Evolutionary conservation across 2,329 filamentous ascomycete species (phyloP).

Genomic region (Colletotrichum lentis): DNA sequence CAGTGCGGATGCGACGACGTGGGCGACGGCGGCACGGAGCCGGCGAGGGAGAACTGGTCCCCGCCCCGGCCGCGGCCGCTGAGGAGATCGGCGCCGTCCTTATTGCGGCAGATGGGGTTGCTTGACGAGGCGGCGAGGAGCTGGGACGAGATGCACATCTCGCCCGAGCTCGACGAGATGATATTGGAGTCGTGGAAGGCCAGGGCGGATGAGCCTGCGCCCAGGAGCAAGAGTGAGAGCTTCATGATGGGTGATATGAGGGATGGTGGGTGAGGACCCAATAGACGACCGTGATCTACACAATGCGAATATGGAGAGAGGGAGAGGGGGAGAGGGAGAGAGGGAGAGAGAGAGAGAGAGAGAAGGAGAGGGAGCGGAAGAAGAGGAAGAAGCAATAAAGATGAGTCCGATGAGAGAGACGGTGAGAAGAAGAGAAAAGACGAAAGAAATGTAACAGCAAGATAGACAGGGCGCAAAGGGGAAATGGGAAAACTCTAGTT

Average conservation of each 20-base stretch:
- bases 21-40: not conserved
- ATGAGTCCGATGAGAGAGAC: not conserved
- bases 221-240: slow-evolving; percentile 22
- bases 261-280: too few relatives aligned
- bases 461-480: not conserved
- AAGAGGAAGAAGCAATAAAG: not conserved
- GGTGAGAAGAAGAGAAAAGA: not conserved
- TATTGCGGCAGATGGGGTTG: slow-evolving; percentile 36
- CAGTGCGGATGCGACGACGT: slow-evolving; percentile 12
- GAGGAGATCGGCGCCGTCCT: slow-evolving; percentile 39
- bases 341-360: too few relatives aligned
- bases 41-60: slow-evolving; percentile 18
- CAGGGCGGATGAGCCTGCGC: slow-evolving; percentile 16
- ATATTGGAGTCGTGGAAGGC: slow-evolving; percentile 34
- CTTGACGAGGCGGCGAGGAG: slow-evolving; percentile 34
- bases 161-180: slow-evolving; percentile 32
- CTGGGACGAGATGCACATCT: slow-evolving; percentile 37
- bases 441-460: too few relatives aligned
- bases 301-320: not conserved
- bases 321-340: not conserved
- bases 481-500: slow-evolving; percentile 5
- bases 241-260: slow-evolving; percentile 23
- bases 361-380: too few relatives aligned
- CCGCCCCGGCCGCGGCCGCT: not conserved
- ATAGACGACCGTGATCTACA: slow-evolving; percentile 31